phyloP scores from a whole-genome alignment of 2,329 filamentous ascomycete species.

The Metarhizium rileyi region DNA sequence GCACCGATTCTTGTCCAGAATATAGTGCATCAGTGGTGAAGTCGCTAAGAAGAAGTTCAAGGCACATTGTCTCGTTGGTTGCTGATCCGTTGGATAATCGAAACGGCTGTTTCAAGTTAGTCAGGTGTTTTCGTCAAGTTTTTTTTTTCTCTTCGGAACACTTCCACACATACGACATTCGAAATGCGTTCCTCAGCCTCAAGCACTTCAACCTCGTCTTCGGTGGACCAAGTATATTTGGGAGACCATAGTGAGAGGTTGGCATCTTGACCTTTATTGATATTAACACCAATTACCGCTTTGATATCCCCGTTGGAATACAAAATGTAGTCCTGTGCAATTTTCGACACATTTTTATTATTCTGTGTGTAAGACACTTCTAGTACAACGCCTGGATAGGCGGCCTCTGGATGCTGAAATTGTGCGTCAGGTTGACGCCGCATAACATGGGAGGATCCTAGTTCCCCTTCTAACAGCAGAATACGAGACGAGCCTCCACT shows the following conservation, averaged over 20 bases:
- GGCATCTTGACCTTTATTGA: slow-evolving; percentile 1
- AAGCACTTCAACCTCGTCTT: background rate
- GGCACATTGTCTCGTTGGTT: background rate
- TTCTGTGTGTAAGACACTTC: slow-evolving; percentile 12
- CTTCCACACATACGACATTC: background rate
- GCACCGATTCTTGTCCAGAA: background rate
- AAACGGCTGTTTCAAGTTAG: background rate
- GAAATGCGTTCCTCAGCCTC: background rate
- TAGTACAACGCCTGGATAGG: slow-evolving; percentile 11
- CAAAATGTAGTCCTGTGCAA: slow-evolving; percentile 13
- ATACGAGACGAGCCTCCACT: background rate
- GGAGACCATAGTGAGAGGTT: background rate
- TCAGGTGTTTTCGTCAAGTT: background rate
- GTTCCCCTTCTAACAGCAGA: background rate
- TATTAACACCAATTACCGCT: slow-evolving; percentile 11
- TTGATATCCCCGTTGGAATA: slow-evolving; percentile 12
- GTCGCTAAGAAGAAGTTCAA: background rate
- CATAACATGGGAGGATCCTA: background rate
- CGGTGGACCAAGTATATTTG: background rate
- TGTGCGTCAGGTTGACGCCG: slow-evolving; percentile 9
- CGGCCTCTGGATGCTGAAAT: slow-evolving; percentile 7
- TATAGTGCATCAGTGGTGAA: background rate
- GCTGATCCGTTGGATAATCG: background rate
- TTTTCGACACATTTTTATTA: slow-evolving; percentile 8
- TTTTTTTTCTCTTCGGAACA: too few species aligned